phyloP scores from a whole-genome alignment of 768 basidiomycete species.

The Cystofilobasidium capitatum region DNA sequence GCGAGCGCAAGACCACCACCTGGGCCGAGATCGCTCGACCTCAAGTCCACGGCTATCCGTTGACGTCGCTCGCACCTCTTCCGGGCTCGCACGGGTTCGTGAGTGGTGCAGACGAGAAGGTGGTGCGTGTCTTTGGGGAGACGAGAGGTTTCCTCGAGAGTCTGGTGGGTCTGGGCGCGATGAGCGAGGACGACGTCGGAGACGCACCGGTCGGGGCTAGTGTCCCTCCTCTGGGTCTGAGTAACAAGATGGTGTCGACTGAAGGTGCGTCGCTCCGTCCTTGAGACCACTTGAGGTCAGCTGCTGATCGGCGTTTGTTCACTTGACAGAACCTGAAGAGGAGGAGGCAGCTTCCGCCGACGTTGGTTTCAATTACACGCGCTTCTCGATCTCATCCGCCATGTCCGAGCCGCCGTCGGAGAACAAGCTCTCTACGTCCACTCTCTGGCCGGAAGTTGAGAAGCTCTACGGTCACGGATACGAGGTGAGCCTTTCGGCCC shows the following conservation, averaged over 20 bases:
- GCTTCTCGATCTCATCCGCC: conserved; percentile 36
- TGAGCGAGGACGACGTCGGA: conserved; percentile 42
- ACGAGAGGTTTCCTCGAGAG: conserved; percentile 66
- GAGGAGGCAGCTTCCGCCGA: conserved; percentile 24
- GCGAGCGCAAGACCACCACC: conserved; percentile 9
- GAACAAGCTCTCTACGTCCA: conserved; percentile 73
- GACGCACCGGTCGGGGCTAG: conserved; percentile 60
- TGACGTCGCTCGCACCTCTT: conserved; percentile 62
- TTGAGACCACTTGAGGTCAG: neutral
- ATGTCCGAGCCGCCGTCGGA: conserved; percentile 56
- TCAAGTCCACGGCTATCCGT: conserved; percentile 93
- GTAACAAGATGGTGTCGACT: conserved; percentile 71
- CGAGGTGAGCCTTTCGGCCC: conserved; percentile 50
- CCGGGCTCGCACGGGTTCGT: conserved; percentile 62
- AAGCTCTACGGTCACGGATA: conserved; percentile 98
- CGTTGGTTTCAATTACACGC: conserved; percentile 33
- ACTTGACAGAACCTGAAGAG: conserved; percentile 29
- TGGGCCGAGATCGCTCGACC: conserved; percentile 70
- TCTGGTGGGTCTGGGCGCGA: conserved; percentile 46
- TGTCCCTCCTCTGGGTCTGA: conserved; percentile 85
- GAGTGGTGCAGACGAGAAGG: conserved; percentile 93
- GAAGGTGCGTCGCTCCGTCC: conserved; percentile 47
- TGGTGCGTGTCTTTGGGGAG: conserved; percentile 84
- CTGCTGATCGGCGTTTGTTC: conserved; percentile 12
- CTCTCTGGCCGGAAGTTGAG: conserved; percentile 93